A percentile compares a stretch with the other conserved stretches of the same genome.
These are phyloP conservation scores for Trifolium fragiferum DNA, from an alignment of 306 rosid genomes.

Conservation along the genomic window DNA sequence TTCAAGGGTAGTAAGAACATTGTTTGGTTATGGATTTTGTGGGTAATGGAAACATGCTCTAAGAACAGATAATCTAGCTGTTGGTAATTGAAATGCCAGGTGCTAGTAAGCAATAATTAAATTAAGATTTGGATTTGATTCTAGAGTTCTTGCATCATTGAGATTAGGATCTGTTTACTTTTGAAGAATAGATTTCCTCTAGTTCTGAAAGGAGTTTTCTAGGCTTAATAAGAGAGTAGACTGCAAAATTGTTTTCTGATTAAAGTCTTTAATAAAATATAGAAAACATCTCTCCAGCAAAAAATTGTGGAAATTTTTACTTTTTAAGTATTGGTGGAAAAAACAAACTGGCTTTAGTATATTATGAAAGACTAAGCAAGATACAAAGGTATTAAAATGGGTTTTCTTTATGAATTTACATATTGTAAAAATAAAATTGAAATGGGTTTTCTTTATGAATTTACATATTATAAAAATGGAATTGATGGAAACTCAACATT, in stretches of 20 bases:
- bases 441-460: neutral
- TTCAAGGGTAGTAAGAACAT: slow-evolving; percentile 7
- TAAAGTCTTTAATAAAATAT: too few species aligned
- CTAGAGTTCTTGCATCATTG: neutral
- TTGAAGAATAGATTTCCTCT: too few species aligned
- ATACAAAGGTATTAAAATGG: neutral
- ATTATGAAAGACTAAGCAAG: neutral
- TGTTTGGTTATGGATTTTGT: neutral
- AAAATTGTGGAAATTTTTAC: neutral
- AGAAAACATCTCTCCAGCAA: too few species aligned
- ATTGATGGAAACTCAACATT: neutral
- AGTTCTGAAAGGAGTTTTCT: too few species aligned
- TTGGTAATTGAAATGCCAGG: too few species aligned
- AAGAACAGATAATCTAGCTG: too few species aligned
- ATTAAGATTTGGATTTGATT: neutral
- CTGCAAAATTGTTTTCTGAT: too few species aligned
- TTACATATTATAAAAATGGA: neutral
- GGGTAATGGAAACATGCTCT: too few species aligned
- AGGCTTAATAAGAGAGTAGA: too few species aligned
- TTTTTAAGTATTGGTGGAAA: neutral
- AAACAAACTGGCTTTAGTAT: neutral
- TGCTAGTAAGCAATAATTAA: neutral
- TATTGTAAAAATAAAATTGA: neutral
- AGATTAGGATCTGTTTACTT: too few species aligned
- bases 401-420: neutral